A percentile compares a stretch with the other conserved stretches of the same genome.
Conservation (phyloP, 768 basidiomycete species). For the Trametes punicea region DNA sequence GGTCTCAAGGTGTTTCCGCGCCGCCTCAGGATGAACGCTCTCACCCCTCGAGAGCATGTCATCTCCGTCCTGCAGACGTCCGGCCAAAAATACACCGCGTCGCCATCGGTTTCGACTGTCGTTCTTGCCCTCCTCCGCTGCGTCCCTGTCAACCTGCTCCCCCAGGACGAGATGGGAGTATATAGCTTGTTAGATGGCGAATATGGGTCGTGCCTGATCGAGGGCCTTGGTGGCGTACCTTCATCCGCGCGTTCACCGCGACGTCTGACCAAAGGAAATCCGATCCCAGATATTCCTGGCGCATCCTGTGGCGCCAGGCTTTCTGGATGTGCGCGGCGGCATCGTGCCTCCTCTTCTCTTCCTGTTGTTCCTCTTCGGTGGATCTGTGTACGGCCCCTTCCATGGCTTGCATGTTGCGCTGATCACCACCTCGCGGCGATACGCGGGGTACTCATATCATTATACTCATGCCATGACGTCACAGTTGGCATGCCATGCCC, state of each 20-base stretch:
- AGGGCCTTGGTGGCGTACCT: conserved; percentile 19
- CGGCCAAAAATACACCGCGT: conserved; percentile 42
- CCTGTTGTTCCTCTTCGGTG: conserved; percentile 18
- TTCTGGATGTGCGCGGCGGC: conserved; percentile 25
- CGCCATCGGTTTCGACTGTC: conserved; percentile 45
- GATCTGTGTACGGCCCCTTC: conserved; percentile 5
- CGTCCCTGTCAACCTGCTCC: conserved; percentile 39
- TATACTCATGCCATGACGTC: conserved; percentile 9
- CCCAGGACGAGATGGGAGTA: not conserved
- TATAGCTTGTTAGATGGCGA: no score
- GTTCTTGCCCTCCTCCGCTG: conserved; percentile 45
- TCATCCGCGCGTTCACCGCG: conserved; percentile 23
- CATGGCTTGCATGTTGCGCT: conserved; percentile 7
- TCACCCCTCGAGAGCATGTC: conserved; percentile 34
- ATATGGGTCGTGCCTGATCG: conserved; percentile 2
- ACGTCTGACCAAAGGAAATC: conserved; percentile 26
- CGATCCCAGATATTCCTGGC: conserved; percentile 18
- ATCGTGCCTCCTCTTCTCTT: conserved; percentile 15
- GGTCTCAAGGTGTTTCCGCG: conserved; percentile 49
- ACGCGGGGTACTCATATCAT: not conserved
- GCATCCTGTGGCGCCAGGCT: conserved; percentile 23
- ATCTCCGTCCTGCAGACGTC: conserved; percentile 43
- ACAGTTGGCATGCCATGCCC: not conserved
- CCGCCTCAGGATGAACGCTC: conserved; percentile 29
- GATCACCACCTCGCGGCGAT: not conserved